phyloP scores from a whole-genome alignment of 2,329 filamentous ascomycete genomes.

The Talaromyces sp. region DNA sequence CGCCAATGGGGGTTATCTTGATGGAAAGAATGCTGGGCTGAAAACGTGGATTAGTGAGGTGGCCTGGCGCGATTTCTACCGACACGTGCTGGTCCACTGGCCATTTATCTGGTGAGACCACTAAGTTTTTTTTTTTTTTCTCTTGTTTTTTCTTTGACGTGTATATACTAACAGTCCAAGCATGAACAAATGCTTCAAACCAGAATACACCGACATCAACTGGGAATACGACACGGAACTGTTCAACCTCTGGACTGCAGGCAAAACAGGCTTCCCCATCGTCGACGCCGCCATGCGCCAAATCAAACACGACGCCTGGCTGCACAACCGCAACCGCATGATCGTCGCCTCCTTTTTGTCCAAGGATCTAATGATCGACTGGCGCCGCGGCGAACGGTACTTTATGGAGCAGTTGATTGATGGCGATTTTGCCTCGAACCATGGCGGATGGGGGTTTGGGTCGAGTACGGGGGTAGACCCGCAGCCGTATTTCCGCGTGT shows the following conservation, averaged over 20 bases:
- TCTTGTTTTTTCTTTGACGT: too few relatives aligned
- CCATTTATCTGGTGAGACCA: slow-evolving; percentile 54
- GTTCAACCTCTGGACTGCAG: slow-evolving; percentile 69
- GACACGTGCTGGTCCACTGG: slow-evolving; percentile 77
- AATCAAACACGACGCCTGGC: slow-evolving; percentile 60
- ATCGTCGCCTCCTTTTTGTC: slow-evolving; percentile 72
- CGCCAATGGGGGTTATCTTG: slow-evolving; percentile 56
- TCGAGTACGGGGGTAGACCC: slow-evolving; percentile 71
- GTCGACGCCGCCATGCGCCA: slow-evolving; percentile 86
- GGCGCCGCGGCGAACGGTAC: slow-evolving; percentile 72
- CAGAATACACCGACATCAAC: slow-evolving; percentile 71
- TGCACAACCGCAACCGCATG: slow-evolving; percentile 85
- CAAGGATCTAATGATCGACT: slow-evolving; percentile 77
- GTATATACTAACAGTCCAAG: slow-evolving; percentile 20
- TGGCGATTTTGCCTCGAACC: slow-evolving; percentile 74
- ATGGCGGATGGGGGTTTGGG: slow-evolving; percentile 62
- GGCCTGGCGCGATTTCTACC: slow-evolving; percentile 85
- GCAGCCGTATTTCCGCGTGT: slow-evolving; percentile 85
- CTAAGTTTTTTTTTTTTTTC: slow-evolving; percentile 4
- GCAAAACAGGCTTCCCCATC: slow-evolving; percentile 72
- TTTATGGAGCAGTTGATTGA: slow-evolving; percentile 80
- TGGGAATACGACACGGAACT: slow-evolving; percentile 71
- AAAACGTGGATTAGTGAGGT: slow-evolving; percentile 74
- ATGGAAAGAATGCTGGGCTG: slow-evolving; percentile 61
- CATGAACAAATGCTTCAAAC: slow-evolving; percentile 75